Evolutionary conservation across 1,284 basidiomycete genomes (phyloP), one percentile per base, ranked within the genome.

Genomic region (Cutaneotrichosporon sp.): DNA sequence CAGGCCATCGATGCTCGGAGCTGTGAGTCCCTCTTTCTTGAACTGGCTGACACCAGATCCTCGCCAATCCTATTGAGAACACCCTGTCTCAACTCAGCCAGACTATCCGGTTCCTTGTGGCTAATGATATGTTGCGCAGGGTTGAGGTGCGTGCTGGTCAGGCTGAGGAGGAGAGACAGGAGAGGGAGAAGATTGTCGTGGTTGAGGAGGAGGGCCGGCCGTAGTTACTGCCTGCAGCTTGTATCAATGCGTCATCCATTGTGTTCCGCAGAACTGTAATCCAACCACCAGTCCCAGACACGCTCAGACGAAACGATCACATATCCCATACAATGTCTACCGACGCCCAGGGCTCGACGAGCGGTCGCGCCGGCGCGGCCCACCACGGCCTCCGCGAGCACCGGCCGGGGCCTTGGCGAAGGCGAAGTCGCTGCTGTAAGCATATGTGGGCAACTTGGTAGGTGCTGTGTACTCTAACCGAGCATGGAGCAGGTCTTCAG

Each of bases 81-180:
- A 95, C 96, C 0, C 85, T 97, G 5, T 92, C 91, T 2, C 95
- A 97, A 77, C 83, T 98, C 2, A 92, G 93, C 0, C 96, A 98
- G 79, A 91, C 91, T 2, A 91, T 98, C 72, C 88, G 88, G 38
- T 99, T 98, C 79, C 80, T 98, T 16, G 92, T 92, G 2, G 90
- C 92, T 67, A 99, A 99, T 71, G 88, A 93, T 72, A 95, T 96
- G 81, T 82, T 99, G 16, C 82, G 85, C 55, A 85, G 86, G 56
- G 92, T 97, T 1, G 96, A 98, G 79, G 80, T 90, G 22, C 85
- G 85, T 53, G 87, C 89, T 14, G 96, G 95, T 0, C 86, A 93
- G 73, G 89, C 90, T 2, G 83, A 86, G 30, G 86, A 89, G 64
- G 84, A 86, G 70, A 76, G 75, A 47, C 71, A 69, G 66, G 71